Percentiles rank a stretch among this genome's conserved stretches.
These are phyloP conservation scores for Neospora caninum DNA, from an alignment of 169 alveolate species.

Conservation along the genomic window DNA sequence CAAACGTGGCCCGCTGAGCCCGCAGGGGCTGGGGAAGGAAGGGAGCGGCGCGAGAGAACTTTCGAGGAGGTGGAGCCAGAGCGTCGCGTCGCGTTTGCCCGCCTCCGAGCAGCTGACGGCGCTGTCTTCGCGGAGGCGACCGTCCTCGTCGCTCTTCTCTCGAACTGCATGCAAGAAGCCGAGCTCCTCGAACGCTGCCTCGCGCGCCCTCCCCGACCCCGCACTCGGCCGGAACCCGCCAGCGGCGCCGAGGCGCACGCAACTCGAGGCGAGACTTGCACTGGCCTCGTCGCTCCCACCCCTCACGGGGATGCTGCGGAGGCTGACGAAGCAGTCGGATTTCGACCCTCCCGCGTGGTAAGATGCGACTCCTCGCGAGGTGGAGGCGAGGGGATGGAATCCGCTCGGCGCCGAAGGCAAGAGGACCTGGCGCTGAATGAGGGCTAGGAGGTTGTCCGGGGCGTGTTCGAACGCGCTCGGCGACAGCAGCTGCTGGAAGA, in stretches of 20 bases:
- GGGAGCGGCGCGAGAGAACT: not conserved
- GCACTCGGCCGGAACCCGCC: too few species aligned
- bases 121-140: too few species aligned
- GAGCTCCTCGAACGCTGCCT: too few species aligned
- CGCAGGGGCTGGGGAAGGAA: too few species aligned
- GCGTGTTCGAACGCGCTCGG: not conserved
- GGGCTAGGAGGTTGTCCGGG: not conserved
- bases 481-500: not conserved
- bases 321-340: too few species aligned
- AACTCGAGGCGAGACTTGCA: not conserved
- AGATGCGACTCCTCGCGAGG: not conserved
- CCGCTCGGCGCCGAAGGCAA: not conserved
- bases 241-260: too few species aligned
- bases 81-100: not conserved
- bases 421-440: not conserved
- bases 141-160: too few species aligned
- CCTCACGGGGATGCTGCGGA: not conserved
- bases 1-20: too few species aligned
- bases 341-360: not conserved
- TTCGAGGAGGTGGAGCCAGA: constrained; percentile 4
- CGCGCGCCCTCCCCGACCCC: too few species aligned
- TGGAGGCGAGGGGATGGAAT: not conserved
- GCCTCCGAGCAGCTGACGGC: too few species aligned
- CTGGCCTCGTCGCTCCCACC: not conserved
- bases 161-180: too few species aligned